Evolutionary conservation across 805 yeast species (phyloP).

Genomic region (Candida cerambycidarum): DNA sequence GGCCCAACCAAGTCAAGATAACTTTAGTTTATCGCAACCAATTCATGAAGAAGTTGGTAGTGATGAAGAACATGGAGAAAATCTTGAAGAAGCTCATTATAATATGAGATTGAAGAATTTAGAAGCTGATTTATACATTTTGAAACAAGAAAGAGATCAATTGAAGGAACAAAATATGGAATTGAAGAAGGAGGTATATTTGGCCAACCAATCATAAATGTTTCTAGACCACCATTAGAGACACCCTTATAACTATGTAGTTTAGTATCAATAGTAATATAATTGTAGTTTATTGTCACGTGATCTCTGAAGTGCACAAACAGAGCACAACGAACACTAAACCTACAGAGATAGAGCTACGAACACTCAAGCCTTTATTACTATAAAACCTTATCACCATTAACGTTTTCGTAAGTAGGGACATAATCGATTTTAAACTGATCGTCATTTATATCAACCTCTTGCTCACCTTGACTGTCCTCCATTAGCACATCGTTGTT

Average conservation of each 20-base stretch:
- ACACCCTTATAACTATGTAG: no score
- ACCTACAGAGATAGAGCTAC: no score
- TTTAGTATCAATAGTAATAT: neutral
- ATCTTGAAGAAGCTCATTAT: conserved; percentile 52
- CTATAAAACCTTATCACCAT: conserved; percentile 5
- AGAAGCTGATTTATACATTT: conserved; percentile 78
- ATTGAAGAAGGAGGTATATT: conserved; percentile 56
- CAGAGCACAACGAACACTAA: no score
- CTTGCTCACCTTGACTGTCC: neutral
- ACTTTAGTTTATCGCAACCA: conserved; percentile 18
- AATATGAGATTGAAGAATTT: conserved; percentile 77
- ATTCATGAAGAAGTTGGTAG: conserved; percentile 20
- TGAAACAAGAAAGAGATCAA: conserved; percentile 81
- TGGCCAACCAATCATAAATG: neutral
- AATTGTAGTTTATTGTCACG: no score
- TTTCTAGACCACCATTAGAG: no score
- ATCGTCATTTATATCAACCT: conserved; percentile 15
- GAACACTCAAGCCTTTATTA: no score
- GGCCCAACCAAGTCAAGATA: conserved; percentile 22
- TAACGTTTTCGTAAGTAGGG: conserved; percentile 26
- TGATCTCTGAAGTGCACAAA: conserved; percentile 40
- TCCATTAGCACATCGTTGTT: conserved; percentile 9
- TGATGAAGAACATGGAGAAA: conserved; percentile 24
- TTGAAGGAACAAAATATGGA: conserved; percentile 59
- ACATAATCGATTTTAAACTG: conserved; percentile 30